A percentile compares a stretch with the other conserved stretches of the same genome.
Conservation (phyloP, 495 filamentous ascomycete species). For the Parachaetomium inaequale region DNA sequence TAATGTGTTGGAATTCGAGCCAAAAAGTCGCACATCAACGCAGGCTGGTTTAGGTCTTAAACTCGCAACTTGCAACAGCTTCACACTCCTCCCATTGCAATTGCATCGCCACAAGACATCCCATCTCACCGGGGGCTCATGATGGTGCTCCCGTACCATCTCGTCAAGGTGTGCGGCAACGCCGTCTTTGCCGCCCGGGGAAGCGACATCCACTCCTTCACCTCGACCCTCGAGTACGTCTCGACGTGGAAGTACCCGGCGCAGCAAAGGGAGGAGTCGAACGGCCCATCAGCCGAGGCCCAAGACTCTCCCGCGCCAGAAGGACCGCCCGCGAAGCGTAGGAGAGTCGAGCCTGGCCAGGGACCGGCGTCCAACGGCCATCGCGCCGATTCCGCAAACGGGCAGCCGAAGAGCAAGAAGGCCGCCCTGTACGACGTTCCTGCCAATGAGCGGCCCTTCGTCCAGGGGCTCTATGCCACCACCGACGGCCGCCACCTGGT, state of each 20-base stretch:
- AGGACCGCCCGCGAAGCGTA: conserved; percentile 33
- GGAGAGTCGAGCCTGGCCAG: conserved; percentile 23
- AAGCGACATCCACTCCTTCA: conserved; percentile 41
- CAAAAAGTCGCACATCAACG: not conserved
- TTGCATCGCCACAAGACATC: not conserved
- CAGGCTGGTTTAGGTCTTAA: no score
- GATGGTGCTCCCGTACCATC: conserved; percentile 42
- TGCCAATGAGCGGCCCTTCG: conserved; percentile 31
- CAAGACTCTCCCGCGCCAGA: conserved; percentile 24
- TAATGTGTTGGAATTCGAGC: not conserved
- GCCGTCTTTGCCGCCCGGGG: conserved; percentile 43
- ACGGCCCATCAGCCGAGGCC: conserved; percentile 3
- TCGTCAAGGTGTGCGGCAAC: conserved; percentile 37
- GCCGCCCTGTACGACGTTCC: conserved; percentile 13
- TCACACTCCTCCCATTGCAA: not conserved
- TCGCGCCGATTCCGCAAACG: not conserved
- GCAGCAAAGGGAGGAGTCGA: conserved; percentile 14
- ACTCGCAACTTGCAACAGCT: not conserved
- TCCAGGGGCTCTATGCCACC: conserved; percentile 57
- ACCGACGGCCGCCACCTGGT: conserved; percentile 63
- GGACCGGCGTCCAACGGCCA: conserved; percentile 11
- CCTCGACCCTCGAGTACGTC: conserved; percentile 31
- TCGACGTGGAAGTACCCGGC: conserved; percentile 42
- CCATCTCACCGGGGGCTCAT: not conserved
- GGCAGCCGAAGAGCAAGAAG: conserved; percentile 17